These are phyloP conservation scores for Zychaea mexicana DNA, from an alignment of 371 early-diverging fungal genomes.

Conservation along the genomic window DNA sequence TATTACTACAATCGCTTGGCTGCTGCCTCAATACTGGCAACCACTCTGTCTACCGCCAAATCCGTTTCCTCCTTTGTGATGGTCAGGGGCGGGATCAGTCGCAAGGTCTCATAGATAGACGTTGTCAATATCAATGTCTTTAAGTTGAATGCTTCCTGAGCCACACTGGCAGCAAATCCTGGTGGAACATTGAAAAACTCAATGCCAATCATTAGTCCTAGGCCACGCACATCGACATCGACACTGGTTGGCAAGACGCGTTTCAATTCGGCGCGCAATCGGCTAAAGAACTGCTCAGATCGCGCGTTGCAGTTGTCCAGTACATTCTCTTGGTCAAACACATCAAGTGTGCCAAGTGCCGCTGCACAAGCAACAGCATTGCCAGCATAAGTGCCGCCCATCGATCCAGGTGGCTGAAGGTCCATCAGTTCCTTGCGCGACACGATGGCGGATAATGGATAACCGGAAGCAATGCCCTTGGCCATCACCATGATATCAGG, in stretches of 20 bases:
- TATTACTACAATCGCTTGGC: too few relatives aligned
- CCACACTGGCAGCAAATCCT: conserved; percentile 41
- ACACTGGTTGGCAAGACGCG: conserved; percentile 40
- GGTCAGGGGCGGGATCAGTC: conserved; percentile 60
- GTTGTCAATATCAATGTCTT: conserved; percentile 56
- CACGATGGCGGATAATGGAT: conserved; percentile 49
- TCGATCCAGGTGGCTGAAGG: conserved; percentile 40
- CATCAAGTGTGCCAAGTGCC: conserved; percentile 25
- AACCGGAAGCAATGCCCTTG: conserved; percentile 52
- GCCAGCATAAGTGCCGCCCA: conserved; percentile 56
- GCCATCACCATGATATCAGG: conserved; percentile 59
- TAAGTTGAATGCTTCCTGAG: conserved; percentile 38
- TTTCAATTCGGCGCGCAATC: conserved; percentile 38
- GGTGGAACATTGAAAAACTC: conserved; percentile 50
- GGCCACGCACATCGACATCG: conserved; percentile 53
- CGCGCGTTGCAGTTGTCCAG: conserved; percentile 38
- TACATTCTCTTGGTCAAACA: neutral
- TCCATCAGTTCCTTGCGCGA: conserved; percentile 43
- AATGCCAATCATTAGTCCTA: conserved; percentile 61
- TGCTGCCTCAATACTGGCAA: conserved; percentile 42
- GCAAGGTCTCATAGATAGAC: conserved; percentile 57
- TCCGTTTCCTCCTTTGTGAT: conserved; percentile 54
- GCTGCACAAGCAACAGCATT: conserved; percentile 54
- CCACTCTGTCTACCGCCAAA: conserved; percentile 42
- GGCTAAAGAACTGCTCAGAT: conserved; percentile 50